Evolutionary conservation across 2,329 filamentous ascomycete species (phyloP), one percentile per base, ranked within the genome.

Genomic region (Curvularia verruculosa): DNA sequence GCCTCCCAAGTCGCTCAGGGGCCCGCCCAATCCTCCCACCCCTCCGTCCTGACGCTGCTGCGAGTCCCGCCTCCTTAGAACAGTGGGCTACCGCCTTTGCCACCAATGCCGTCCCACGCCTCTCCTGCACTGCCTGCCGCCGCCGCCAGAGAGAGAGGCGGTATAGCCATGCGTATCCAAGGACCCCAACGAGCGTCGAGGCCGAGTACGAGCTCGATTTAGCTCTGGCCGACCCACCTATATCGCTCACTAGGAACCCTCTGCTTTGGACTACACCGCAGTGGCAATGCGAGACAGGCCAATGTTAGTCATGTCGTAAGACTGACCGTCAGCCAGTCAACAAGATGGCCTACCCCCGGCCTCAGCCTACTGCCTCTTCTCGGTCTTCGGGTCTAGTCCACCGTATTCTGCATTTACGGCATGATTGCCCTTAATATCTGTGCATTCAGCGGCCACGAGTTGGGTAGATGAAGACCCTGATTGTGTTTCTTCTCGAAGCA

Each of bases 201-300:
- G 45, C 51, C 40, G 49, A 59, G 56, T 50, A 61, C 46, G 36
- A 58, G 54, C 44, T 55, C 56, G 51, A 59, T 54, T 50, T 60
- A 50, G 60, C 56, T 63, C 55, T 52, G 49, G 49, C 52, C 52
- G 66, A 58, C 64, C 66, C 67, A 65, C 67, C 51, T 60, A 59
- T 67, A 62, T 60, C 67, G 67, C 60, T 48, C 56, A 56, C 57
- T 8, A 28, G 26, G 26, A 28, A 28, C n/a, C n/a, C n/a, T n/a
- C n/a, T n/a, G n/a, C n/a, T n/a, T n/a, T n/a, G n/a, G n/a, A n/a
- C n/a, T 64, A 63, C 58, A 66, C 41, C 59, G 60, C 60, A 55
- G 68, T 69, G 68, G 63, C 68, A 59, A 66, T 63, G 64, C 68
- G 66, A 69, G 69, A 68, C 68, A 67, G 60, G 60, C 56, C 55